Conservation (phyloP, 176 grass and related monocot species). For the Carex cristatella region DNA sequence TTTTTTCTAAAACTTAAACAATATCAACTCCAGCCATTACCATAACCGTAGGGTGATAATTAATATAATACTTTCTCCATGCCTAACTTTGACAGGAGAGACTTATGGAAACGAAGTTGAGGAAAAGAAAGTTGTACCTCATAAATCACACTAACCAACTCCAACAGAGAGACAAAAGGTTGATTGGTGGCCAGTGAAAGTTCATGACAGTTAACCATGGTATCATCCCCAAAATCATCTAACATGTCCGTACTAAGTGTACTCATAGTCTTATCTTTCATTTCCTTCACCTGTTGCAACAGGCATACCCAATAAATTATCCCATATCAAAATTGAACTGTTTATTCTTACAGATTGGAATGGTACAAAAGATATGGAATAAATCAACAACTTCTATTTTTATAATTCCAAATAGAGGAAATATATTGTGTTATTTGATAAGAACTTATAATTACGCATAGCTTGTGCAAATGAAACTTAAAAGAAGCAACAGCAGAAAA, state of each 20-base stretch:
- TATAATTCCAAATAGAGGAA: not conserved
- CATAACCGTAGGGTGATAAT: not conserved
- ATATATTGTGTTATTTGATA: not conserved
- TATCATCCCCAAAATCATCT: constrained; percentile 42
- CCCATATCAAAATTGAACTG: not conserved
- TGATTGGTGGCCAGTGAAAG: constrained; percentile 31
- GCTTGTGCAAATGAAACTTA: not conserved
- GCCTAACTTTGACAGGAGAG: not conserved
- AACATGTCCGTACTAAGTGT: constrained; percentile 54
- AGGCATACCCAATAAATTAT: not conserved
- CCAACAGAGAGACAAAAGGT: constrained; percentile 81
- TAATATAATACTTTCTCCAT: not conserved
- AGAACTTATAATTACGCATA: not conserved
- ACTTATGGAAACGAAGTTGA: not conserved
- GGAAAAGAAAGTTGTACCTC: constrained; percentile 43
- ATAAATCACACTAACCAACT: constrained; percentile 86
- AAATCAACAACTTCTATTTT: not conserved
- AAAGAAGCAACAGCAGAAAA: not conserved
- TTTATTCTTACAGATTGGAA: not conserved
- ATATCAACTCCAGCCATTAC: not conserved
- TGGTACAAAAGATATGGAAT: not conserved
- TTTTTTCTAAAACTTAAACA: not conserved
- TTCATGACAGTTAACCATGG: constrained; percentile 39
- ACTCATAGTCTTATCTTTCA: constrained; percentile 91
- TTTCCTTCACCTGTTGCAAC: constrained; percentile 82